Conservation (phyloP, 768 basidiomycete species). For the Pilatotrama ljubarskyi region DNA sequence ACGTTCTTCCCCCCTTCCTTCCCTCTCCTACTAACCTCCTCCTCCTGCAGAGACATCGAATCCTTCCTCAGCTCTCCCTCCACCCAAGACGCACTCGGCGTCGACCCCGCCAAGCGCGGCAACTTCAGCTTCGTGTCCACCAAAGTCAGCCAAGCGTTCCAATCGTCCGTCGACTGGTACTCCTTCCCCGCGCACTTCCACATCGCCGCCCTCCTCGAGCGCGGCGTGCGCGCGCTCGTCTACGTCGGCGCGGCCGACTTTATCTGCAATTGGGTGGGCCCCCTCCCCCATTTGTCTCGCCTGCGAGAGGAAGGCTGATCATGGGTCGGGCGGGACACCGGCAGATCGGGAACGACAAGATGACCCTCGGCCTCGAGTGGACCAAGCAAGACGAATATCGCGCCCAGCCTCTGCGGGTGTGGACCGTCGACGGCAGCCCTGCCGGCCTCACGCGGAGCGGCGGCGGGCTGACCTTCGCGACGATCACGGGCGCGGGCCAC, state of each 20-base stretch:
- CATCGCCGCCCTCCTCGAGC: conserved; percentile 54
- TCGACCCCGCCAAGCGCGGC: conserved; percentile 11
- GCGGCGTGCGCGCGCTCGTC: conserved; percentile 48
- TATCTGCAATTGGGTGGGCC: conserved; percentile 51
- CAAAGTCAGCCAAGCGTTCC: conserved; percentile 50
- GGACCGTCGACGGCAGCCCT: conserved; percentile 48
- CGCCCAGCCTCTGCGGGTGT: conserved; percentile 45
- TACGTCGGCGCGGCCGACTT: conserved; percentile 56
- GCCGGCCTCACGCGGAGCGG: conserved; percentile 57
- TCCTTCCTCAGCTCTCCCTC: conserved; percentile 60
- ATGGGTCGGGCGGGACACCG: no score
- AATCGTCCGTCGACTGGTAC: conserved; percentile 40
- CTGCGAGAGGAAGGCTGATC: no score
- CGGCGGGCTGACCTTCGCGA: conserved; percentile 63
- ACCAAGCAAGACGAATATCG: conserved; percentile 49
- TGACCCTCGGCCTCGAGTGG: conserved; percentile 61
- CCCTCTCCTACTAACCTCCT: neutral
- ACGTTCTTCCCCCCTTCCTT: conserved; percentile 6
- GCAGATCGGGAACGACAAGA: conserved; percentile 53
- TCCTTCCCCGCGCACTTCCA: conserved; percentile 35
- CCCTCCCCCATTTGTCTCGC: neutral
- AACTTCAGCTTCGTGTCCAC: conserved; percentile 42
- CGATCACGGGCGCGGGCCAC: conserved; percentile 69
- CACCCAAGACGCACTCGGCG: conserved; percentile 40
- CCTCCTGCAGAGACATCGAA: conserved; percentile 46